These are phyloP conservation scores for Paecilomyces variotii DNA, from an alignment of 2,329 filamentous ascomycete species.

Conservation along the genomic window DNA sequence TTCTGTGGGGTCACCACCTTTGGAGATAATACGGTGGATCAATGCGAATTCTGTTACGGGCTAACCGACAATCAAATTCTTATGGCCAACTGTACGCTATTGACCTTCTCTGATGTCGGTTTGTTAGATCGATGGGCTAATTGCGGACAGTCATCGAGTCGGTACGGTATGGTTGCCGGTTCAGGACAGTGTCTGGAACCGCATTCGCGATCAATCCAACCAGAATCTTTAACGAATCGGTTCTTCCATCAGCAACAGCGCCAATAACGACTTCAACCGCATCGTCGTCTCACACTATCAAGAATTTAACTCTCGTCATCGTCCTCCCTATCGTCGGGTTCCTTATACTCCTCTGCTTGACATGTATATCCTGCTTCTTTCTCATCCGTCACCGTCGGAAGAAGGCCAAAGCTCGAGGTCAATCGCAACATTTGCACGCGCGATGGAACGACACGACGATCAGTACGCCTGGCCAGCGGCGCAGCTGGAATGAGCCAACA, in stretches of 20 bases:
- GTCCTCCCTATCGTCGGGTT: constrained; percentile 37
- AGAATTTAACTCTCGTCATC: constrained; percentile 35
- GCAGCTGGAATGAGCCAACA: constrained; percentile 15
- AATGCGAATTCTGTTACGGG: constrained; percentile 38
- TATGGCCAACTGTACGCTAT: constrained; percentile 36
- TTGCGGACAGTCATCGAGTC: constrained; percentile 34
- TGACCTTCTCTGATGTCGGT: background rate
- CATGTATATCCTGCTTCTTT: constrained; percentile 32
- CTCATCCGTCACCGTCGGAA: constrained; percentile 36
- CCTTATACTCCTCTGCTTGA: constrained; percentile 25
- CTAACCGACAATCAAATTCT: constrained; percentile 32
- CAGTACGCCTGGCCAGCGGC: constrained; percentile 17
- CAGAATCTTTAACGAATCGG: constrained; percentile 33
- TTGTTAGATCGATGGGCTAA: constrained; percentile 5
- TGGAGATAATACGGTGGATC: constrained; percentile 33
- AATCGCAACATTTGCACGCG: constrained; percentile 21
- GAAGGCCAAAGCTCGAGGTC: constrained; percentile 18
- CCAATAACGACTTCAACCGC: constrained; percentile 13
- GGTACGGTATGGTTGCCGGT: constrained; percentile 38
- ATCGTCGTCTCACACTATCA: constrained; percentile 9
- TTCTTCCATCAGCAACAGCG: constrained; percentile 25
- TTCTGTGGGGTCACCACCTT: constrained; percentile 33
- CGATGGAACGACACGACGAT: constrained; percentile 28
- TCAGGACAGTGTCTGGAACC: constrained; percentile 24
- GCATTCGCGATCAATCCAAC: constrained; percentile 32